These are phyloP conservation scores for Pascua sp. DNA, from an alignment of 1,284 basidiomycete genomes.

Conservation along the genomic window DNA sequence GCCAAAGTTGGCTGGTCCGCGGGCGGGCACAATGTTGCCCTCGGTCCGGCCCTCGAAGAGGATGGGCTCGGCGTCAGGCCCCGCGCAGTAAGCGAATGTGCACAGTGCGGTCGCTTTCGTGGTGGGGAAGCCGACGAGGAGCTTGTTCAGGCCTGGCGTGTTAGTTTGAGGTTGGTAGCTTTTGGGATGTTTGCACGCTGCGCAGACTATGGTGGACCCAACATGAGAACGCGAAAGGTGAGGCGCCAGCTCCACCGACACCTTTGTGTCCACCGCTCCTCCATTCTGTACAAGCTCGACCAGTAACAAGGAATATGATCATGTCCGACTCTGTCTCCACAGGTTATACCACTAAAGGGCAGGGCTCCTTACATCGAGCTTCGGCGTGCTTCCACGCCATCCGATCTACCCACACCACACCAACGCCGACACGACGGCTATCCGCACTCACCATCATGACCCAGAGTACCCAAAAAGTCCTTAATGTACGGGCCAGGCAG, in stretches of 20 bases:
- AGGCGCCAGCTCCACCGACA: too few relatives aligned
- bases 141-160: conserved; percentile 69
- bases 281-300: too few relatives aligned
- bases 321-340: too few relatives aligned
- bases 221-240: too few relatives aligned
- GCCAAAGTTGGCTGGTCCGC: conserved; percentile 74
- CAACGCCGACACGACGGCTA: neutral
- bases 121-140: conserved; percentile 78
- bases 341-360: too few relatives aligned
- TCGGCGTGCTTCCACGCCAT: neutral
- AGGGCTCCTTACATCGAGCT: neutral
- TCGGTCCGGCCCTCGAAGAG: conserved; percentile 91
- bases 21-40: conserved; percentile 78
- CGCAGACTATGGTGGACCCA: too few relatives aligned
- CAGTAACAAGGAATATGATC: too few relatives aligned
- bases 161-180: neutral
- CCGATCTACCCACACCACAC: neutral
- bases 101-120: conserved; percentile 84
- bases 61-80: conserved; percentile 68
- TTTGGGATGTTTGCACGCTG: neutral
- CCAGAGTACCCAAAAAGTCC: conserved; percentile 73
- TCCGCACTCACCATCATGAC: conserved; percentile 62
- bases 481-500: conserved; percentile 98
- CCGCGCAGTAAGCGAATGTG: conserved; percentile 89
- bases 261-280: too few relatives aligned